Base-by-base conservation (phyloP, 2,329 filamentous ascomycete genomes). In the Colletotrichum sp. region DNA sequence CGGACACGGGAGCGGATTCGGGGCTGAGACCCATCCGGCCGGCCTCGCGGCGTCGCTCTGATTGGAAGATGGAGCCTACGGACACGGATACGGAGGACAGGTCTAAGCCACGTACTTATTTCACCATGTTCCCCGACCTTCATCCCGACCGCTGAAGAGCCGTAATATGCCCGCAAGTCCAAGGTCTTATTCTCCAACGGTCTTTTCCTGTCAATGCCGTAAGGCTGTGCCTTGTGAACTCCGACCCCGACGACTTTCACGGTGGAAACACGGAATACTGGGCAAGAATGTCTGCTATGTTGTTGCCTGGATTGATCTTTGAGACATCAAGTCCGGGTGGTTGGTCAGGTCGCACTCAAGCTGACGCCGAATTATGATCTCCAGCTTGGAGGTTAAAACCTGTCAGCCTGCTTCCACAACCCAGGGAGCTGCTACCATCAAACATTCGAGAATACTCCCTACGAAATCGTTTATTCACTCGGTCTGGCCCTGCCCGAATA, bases 131-230 rank as follows among this genome's bases (percentile, higher is more conserved):
- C 39, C 65, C 36, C 18, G 24, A 34, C 4, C n/a, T 36, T 32
- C 18, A 9, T 63, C 9, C 80, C 84, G 6, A 81, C 83, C 16
- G 44, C 44, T 52, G 2, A 52, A 52, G 44, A 52, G 44, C 44
- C 44, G 44, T 52, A 52, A 13, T 52, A 22, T 52, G 44, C n/a
- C 44, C n/a, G 44, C n/a, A 52, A 52, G 44, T 52, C 44, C 6
- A 13, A 13, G 10, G 6, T 22, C 44, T 52, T 52, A 52, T 52
- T 52, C 44, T 52, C 44, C 44, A 52, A 52, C n/a, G 44, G 44
- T 3, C 44, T 52, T 52, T 52, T 24, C 44, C n/a, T 52, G 6
- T 24, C n/a, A 22, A 22, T 4, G 44, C 44, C 44, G n/a, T 13
- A 52, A 52, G 44, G 10, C n/a, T 52, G n/a, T 52, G n/a, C 44